Conservation (phyloP, 2,329 filamentous ascomycete genomes). For the Colletotrichum coccodes region DNA sequence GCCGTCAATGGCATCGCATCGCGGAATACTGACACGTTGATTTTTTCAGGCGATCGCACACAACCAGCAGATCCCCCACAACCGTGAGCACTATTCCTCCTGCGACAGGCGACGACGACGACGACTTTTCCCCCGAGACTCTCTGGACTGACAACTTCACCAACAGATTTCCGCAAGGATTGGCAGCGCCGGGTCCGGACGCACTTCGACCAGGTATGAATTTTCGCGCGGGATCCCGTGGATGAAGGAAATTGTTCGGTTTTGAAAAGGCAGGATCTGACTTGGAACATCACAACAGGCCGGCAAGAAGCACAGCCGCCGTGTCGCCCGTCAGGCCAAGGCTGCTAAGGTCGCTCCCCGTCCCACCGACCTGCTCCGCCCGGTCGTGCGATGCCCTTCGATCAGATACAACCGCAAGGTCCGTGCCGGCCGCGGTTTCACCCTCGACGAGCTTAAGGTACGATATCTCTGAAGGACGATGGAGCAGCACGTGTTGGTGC, state of each 20-base stretch:
- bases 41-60: constrained; percentile 85
- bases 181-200: constrained; percentile 99
- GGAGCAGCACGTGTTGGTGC: not conserved
- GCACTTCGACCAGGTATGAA: constrained; percentile 98
- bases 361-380: constrained; percentile 96
- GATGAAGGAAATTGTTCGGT: constrained; percentile 35
- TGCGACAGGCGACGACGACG: constrained; percentile 38
- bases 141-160: constrained; percentile 49
- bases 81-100: constrained; percentile 73
- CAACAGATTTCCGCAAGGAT: constrained; percentile 97
- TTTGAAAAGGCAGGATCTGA: constrained; percentile 35
- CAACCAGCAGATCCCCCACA: constrained; percentile 98
- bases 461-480: constrained; percentile 35
- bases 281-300: constrained; percentile 65
- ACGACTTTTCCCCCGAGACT: constrained; percentile 3
- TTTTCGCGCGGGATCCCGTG: constrained; percentile 23
- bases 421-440: constrained; percentile 97
- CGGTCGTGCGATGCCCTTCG: constrained; percentile 96
- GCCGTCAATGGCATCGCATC: constrained; percentile 2
- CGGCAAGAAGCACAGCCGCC: constrained; percentile 94
- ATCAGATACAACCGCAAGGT: constrained; percentile 99
- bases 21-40: constrained; percentile 25
- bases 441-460: constrained; percentile 98
- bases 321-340: constrained; percentile 92
- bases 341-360: constrained; percentile 94